phyloP scores from a whole-genome alignment of 306 rosid species.

The Amphicarpaea edgeworthii region DNA sequence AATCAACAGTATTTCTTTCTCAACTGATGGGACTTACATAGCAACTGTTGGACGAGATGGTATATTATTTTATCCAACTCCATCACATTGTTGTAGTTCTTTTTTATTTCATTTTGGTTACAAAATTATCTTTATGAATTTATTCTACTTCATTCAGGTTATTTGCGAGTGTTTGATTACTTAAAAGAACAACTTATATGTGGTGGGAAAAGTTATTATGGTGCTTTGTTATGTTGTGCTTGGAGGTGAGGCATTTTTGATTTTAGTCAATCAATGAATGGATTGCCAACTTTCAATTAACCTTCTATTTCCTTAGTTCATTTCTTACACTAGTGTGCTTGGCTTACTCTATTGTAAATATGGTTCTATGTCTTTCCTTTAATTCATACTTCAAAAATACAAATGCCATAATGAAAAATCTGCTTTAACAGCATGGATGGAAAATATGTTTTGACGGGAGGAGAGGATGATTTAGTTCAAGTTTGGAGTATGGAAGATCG shows the following conservation, averaged over 20 bases:
- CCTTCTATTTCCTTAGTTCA: constrained; percentile 12
- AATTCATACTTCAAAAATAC: constrained; percentile 14
- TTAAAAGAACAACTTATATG: constrained; percentile 87
- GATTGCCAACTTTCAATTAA: constrained; percentile 31
- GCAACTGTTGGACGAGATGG: constrained; percentile 98
- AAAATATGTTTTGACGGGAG: constrained; percentile 93
- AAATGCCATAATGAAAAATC: constrained; percentile 14
- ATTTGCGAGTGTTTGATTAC: constrained; percentile 93
- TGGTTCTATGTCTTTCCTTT: neutral
- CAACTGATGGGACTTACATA: constrained; percentile 76
- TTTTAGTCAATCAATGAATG: constrained; percentile 40
- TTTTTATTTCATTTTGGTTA: constrained; percentile 21
- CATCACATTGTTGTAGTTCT: constrained; percentile 17
- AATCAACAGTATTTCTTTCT: constrained; percentile 84
- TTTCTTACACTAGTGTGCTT: constrained; percentile 16
- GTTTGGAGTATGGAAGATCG: constrained; percentile 99
- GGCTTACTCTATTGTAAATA: neutral
- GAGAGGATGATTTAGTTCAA: constrained; percentile 98
- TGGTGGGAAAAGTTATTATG: constrained; percentile 98
- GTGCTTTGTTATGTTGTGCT: constrained; percentile 93
- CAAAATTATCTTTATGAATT: constrained; percentile 11
- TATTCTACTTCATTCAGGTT: constrained; percentile 68
- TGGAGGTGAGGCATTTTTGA: constrained; percentile 76
- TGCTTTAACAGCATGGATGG: constrained; percentile 78
- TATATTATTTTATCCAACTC: constrained; percentile 45